Conservation (phyloP, 306 rosid genomes). For the Mimosa bimucronata region DNA sequence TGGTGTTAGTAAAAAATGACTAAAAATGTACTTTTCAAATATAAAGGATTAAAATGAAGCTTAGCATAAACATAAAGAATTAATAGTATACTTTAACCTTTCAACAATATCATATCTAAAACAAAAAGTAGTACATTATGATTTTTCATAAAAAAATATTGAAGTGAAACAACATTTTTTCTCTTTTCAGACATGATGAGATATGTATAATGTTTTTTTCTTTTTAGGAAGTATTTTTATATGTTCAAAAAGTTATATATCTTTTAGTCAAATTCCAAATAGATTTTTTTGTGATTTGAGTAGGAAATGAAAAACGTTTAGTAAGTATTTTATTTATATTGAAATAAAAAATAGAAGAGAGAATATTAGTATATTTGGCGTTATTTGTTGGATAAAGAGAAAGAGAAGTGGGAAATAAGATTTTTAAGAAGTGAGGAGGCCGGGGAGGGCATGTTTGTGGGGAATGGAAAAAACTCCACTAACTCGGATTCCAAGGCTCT, state of each 20-base stretch:
- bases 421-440: constrained; percentile 53
- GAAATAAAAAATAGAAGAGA: neutral
- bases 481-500: constrained; percentile 88
- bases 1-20: too few species aligned
- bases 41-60: too few species aligned
- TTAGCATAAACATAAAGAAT: too few species aligned
- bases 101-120: neutral
- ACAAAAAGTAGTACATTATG: neutral
- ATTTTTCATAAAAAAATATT: neutral
- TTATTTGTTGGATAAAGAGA: neutral
- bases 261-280: neutral
- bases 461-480: constrained; percentile 86
- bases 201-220: neutral
- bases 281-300: neutral
- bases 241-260: neutral
- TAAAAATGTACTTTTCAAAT: too few species aligned
- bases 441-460: constrained; percentile 87
- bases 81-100: too few species aligned
- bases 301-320: neutral
- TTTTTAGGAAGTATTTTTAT: neutral
- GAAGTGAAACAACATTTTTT: neutral
- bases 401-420: constrained; percentile 48
- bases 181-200: neutral
- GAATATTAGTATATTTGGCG: constrained; percentile 11
- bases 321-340: neutral